Percentiles rank a stretch among this genome's conserved stretches.
These are phyloP conservation scores for Xylaria sp. DNA, from an alignment of 2,329 filamentous ascomycete species.

Conservation along the genomic window DNA sequence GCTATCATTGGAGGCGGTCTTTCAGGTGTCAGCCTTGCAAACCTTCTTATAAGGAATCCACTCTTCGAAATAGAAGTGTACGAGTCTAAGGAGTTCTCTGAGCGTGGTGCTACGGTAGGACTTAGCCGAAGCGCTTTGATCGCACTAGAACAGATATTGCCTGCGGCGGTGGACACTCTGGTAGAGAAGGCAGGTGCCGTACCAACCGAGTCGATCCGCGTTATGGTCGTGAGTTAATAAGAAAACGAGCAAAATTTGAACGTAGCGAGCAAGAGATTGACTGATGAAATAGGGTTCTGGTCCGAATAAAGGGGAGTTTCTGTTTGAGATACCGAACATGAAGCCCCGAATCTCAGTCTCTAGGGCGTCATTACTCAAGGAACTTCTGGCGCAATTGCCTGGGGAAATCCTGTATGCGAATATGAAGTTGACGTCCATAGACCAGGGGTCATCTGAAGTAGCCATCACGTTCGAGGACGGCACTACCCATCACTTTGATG, in stretches of 20 bases:
- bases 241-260: neutral
- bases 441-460: neutral
- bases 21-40: slow-evolving; percentile 34
- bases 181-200: slow-evolving; percentile 33
- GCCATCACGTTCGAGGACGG: neutral
- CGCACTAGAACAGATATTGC: slow-evolving; percentile 24
- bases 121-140: slow-evolving; percentile 29
- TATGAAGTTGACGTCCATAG: slow-evolving; percentile 31
- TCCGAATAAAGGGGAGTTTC: slow-evolving; percentile 11
- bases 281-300: slow-evolving; percentile 23
- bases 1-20: slow-evolving; percentile 35
- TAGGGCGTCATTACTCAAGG: slow-evolving; percentile 34
- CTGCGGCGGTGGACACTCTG: slow-evolving; percentile 24
- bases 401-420: slow-evolving; percentile 34
- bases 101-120: slow-evolving; percentile 35
- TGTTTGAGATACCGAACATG: slow-evolving; percentile 25
- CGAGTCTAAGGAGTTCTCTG: slow-evolving; percentile 36
- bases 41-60: slow-evolving; percentile 27
- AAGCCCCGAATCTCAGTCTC: slow-evolving; percentile 29
- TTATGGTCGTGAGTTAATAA: slow-evolving; percentile 30
- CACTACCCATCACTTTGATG: slow-evolving; percentile 2
- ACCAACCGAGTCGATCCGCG: slow-evolving; percentile 23
- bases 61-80: slow-evolving; percentile 29
- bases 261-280: neutral
- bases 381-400: slow-evolving; percentile 33